Evolutionary conservation across 2,329 filamentous ascomycete species (phyloP), one percentile per base, ranked within the genome.

Genomic region (Aspergillus sp.): DNA sequence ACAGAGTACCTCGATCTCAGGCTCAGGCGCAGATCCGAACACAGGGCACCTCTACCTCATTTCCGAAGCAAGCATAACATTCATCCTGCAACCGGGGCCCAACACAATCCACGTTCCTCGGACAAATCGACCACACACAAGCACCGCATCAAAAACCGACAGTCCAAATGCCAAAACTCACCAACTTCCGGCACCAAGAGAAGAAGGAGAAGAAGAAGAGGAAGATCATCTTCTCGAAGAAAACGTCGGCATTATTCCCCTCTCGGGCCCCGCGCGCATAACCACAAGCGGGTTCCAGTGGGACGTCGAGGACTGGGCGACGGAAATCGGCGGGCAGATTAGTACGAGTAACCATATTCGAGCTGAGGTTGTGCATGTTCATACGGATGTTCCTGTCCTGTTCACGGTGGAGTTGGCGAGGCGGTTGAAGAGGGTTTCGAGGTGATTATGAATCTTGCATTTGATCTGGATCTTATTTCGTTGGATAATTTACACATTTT

Each of bases 301-400:
- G 95, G 93, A 99, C 77, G 91, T 99, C 1, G 74, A 83, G 62
- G 82, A 92, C 63, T 97, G 94, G 93, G 79, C 85, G 66, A 97
- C 91, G 0, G 82, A 85, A 70, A 90, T 95, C 73, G 90, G 91
- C 7, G 89, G 87, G 0, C 83, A 85, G 67, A 72, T 94, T 62
- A 93, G 91, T 74, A 94, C 91, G 60, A 95, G 91, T 76, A 95
- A 95, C 76, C 89, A 92, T 70, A 85, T 93, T 28, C 85, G 84
- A 4, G 81, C 83, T 54, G 83, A 87, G 4, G 72, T 71, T 60
- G 84, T 93, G 23, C 83, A 86, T 66, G 79, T 94, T 41, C 78
- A 84, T 71, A 88, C 88, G 25, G 84, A 82, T 34, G 84, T 82
- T 65, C 85, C 87, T 58, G 87, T 93, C 3, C 72, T 94, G 38